Evolutionary conservation across 345 rosid genomes (phyloP), one percentile per base, ranked within the genome.

Genomic region (Ricinus communis): DNA sequence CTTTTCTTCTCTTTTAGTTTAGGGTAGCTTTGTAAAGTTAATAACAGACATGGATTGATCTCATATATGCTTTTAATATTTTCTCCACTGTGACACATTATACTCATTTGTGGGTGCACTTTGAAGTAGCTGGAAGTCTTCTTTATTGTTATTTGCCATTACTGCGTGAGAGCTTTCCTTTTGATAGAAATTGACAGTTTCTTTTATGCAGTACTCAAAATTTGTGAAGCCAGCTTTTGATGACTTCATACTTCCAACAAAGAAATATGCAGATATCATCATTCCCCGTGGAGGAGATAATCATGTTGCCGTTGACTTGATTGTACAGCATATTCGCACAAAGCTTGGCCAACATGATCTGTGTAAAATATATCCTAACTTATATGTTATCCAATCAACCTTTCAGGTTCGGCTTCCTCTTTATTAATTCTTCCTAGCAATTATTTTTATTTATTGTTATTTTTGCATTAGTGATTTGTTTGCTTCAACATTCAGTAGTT

Each of bases 271-370:
- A 1, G 99, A 95, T 81, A 95, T 95, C 71, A 90, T 95, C 66
- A 95, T 95, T 81, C 99, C 99, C 63, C 99, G 99, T 62, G 99
- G 99, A 58, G 99, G 97, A 74, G 97, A 95, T 77, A 95, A 95
- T 83, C 98, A 95, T 69, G 99, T 95, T 25, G 99, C 99, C 30
- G 73, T 95, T 77, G 99, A 95, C 88, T 80, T 95, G 82, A 95
- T 95, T 80, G 99, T 95, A 65, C 99, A 95, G 71, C 99, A 95
- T 84, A 95, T 95, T 53, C 82, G 97, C 61, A 95, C 97, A 55
- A 95, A 95, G 83, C 96, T 95, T 81, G 97, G 96, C 55, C 99
- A 95, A 80, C 97, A 92, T 79, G 96, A 95, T 82, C 88, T 95
- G 52, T 95, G 99, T 85, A 95, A 95, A 90, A 92, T 92, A 82